Percentiles rank a stretch among this genome's conserved stretches.
Evolutionary conservation across 2,329 filamentous ascomycete genomes (phyloP).

Genomic region (Aspergillus brasiliensis): DNA sequence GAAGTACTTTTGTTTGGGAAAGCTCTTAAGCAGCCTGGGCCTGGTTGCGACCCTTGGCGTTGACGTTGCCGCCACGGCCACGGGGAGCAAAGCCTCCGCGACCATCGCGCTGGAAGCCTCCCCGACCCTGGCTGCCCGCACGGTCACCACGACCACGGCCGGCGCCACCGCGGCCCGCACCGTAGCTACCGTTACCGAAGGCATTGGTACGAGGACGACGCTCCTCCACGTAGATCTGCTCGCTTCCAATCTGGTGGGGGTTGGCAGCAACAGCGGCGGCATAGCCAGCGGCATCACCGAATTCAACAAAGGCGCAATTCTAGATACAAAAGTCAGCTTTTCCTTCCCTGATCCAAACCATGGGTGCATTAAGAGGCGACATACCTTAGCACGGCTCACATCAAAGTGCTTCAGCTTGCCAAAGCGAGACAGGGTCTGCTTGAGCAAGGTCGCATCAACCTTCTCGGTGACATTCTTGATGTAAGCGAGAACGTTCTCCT

Average conservation of each 20-base stretch:
- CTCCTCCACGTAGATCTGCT: slow-evolving; percentile 84
- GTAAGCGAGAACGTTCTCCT: slow-evolving; percentile 79
- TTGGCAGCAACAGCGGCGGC: slow-evolving; percentile 80
- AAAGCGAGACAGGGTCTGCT: slow-evolving; percentile 68
- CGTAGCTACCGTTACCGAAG: slow-evolving; percentile 67
- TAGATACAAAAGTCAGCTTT: slow-evolving; percentile 40
- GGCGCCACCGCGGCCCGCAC: slow-evolving; percentile 63
- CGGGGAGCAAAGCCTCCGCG: slow-evolving; percentile 68
- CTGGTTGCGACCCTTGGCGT: slow-evolving; percentile 50
- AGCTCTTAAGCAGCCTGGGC: slow-evolving; percentile 44
- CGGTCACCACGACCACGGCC: slow-evolving; percentile 71
- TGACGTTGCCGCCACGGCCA: slow-evolving; percentile 63
- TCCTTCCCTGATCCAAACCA: neutral
- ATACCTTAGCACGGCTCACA: slow-evolving; percentile 73
- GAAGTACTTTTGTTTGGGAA: neutral
- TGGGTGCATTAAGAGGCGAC: slow-evolving; percentile 19
- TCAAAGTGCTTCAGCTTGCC: slow-evolving; percentile 66
- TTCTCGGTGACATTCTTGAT: slow-evolving; percentile 95
- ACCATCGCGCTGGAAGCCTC: slow-evolving; percentile 69
- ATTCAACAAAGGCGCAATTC: slow-evolving; percentile 98
- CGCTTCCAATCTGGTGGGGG: slow-evolving; percentile 79
- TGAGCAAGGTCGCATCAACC: slow-evolving; percentile 74
- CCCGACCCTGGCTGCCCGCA: slow-evolving; percentile 62
- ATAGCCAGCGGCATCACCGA: slow-evolving; percentile 77
- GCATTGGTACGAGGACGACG: slow-evolving; percentile 75